These are phyloP conservation scores for Pseudogymnoascus sp. DNA, from an alignment of 2,329 filamentous ascomycete genomes.

Conservation along the genomic window DNA sequence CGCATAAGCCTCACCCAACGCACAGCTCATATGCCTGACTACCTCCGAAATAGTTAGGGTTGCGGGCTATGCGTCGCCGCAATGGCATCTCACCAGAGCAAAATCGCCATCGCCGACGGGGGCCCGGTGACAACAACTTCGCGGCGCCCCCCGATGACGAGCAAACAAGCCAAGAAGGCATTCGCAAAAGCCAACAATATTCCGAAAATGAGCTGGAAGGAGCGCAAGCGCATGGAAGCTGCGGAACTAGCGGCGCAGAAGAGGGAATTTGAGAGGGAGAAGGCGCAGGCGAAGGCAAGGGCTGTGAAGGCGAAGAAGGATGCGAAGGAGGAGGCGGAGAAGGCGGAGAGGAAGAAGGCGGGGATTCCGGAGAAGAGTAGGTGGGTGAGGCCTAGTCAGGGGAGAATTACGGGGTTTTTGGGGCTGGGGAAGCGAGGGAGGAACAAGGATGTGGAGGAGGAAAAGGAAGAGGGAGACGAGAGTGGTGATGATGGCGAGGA, in stretches of 20 bases:
- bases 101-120: constrained; percentile 1
- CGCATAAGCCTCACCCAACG: neutral
- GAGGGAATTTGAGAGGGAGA: constrained; percentile 45
- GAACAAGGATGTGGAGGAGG: neutral
- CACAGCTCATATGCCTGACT: neutral
- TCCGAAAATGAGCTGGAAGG: constrained; percentile 35
- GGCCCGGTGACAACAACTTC: neutral
- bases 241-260: constrained; percentile 30
- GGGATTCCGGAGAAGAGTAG: constrained; percentile 44
- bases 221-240: constrained; percentile 30
- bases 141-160: constrained; percentile 34
- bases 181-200: constrained; percentile 35
- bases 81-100: neutral
- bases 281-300: constrained; percentile 40
- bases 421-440: constrained; percentile 20
- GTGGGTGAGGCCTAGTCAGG: constrained; percentile 46
- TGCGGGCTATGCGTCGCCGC: neutral
- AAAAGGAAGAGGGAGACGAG: neutral
- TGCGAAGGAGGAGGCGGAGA: constrained; percentile 42
- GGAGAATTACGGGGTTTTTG: constrained; percentile 47
- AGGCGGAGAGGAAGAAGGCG: constrained; percentile 41
- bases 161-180: constrained; percentile 39
- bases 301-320: constrained; percentile 46
- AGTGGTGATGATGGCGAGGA: neutral
- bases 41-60: neutral